phyloP scores from a whole-genome alignment of 2,329 filamentous ascomycete species.

The Leptographium lundbergii region DNA sequence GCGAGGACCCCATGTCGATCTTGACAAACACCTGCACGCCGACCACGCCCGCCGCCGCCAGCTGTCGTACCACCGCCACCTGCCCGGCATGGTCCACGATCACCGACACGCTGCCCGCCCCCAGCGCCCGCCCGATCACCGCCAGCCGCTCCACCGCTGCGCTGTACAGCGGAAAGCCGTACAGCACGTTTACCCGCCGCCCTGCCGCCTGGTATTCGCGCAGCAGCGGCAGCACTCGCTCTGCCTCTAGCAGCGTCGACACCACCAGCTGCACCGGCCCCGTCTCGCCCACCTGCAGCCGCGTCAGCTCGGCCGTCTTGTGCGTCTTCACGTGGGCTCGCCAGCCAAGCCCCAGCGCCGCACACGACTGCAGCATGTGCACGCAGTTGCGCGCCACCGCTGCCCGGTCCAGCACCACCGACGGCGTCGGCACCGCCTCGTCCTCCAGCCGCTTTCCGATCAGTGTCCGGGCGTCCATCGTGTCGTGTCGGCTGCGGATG shows the following conservation, averaged over 20 bases:
- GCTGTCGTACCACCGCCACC: conserved; percentile 26
- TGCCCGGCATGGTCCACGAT: conserved; percentile 60
- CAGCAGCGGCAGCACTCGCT: conserved; percentile 50
- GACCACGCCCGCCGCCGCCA: conserved; percentile 16
- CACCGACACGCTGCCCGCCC: conserved; percentile 43
- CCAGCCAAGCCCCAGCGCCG: conserved; percentile 50
- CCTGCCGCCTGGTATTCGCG: conserved; percentile 41
- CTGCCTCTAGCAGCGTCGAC: conserved; percentile 63
- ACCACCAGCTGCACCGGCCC: conserved; percentile 49
- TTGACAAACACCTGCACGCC: conserved; percentile 53
- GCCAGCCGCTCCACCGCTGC: conserved; percentile 49
- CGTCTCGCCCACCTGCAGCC: conserved; percentile 9
- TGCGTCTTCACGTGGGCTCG: conserved; percentile 75
- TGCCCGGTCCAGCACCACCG: conserved; percentile 54
- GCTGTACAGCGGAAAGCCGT: conserved; percentile 56
- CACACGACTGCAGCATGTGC: conserved; percentile 54
- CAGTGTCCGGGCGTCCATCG: conserved; percentile 21
- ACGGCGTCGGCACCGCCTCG: conserved; percentile 51
- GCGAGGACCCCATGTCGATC: conserved; percentile 59
- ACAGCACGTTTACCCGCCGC: conserved; percentile 52
- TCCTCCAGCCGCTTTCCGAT: conserved; percentile 38
- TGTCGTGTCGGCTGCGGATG: neutral
- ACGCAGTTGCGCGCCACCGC: conserved; percentile 55
- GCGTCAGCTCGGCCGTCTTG: conserved; percentile 32
- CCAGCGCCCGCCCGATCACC: conserved; percentile 40